Conservation (phyloP, 805 yeast genomes). For the Blastobotrys terrestris region DNA sequence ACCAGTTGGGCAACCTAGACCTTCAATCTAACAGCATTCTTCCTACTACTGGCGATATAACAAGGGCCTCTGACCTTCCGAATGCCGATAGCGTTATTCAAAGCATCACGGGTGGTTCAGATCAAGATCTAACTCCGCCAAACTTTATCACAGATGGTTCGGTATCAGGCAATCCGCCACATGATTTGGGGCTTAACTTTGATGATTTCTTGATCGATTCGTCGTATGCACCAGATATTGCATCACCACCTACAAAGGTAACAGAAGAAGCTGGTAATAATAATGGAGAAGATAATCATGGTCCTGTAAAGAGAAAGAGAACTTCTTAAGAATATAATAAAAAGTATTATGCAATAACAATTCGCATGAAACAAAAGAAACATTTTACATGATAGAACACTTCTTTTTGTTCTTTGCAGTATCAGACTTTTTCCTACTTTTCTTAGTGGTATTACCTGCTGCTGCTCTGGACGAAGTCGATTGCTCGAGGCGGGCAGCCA, state of each 20-base stretch:
- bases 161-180: not conserved
- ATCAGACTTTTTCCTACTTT: slow-evolving; percentile 3
- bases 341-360: not conserved
- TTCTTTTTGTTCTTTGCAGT: slow-evolving; percentile 12
- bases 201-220: slow-evolving; percentile 25
- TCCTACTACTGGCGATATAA: not conserved
- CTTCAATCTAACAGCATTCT: not conserved
- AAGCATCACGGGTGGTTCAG: not conserved
- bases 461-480: slow-evolving; percentile 1
- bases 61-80: not conserved
- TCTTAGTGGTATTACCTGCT: slow-evolving; percentile 7
- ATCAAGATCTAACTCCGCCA: not conserved
- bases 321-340: not conserved
- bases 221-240: slow-evolving; percentile 2
- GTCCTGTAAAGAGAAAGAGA: not conserved
- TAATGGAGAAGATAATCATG: not conserved
- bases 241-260: not conserved
- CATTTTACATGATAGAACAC: slow-evolving; percentile 12
- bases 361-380: not conserved
- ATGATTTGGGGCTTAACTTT: slow-evolving; percentile 17
- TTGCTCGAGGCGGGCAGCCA: slow-evolving; percentile 5
- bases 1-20: not conserved
- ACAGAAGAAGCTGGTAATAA: not conserved
- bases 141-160: not conserved
- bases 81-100: not conserved